Evolutionary conservation across 805 yeast genomes (phyloP), one percentile per base, ranked within the genome.

Genomic region (Metschnikowia henanensis): DNA sequence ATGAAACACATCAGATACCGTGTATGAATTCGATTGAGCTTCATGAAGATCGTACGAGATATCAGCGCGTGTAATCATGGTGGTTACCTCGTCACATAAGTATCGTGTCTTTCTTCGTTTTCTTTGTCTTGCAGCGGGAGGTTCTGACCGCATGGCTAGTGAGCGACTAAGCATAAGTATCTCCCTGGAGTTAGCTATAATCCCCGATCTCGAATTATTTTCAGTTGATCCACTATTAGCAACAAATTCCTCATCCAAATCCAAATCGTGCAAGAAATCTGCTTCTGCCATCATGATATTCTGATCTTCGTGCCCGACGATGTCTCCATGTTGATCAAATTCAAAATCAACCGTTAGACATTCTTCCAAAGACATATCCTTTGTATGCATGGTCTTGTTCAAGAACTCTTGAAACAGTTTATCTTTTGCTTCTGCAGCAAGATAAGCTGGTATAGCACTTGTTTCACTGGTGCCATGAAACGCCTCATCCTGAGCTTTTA

Each of bases 311-410:
- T 25, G 30, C 13, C 39, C 45, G 3, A 49, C 37, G 5, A 52
- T 45, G 7, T 65, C 61, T 35, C 63, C 64, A 38, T 54, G 41
- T 6, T 51, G 41, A 28, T 58, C 51, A 32, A 61, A 58, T 31
- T 55, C 65, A 42, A 60, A 55, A 26, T 52, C 58, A 2, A 59
- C 50, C 1, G 38, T 47, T 5, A 34, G 41, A 18, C 46, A 31
- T 6, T 46, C 50, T 1, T 42, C 49, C 28, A 36, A 31, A 16
- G 38, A 43, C 10, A 46, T 38, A n/a, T 51, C 51, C 9, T 50
- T 43, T 9, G 47, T 39, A 4, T 29, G 35, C 17, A 47, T 37
- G 8, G 52, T 48, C 23, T 39, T 41, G 13, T 55, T 50, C 47
- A 53, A 39, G 29, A 46, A 58, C 18, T 48, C 52, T 20, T 47